Evolutionary conservation across 1,139 yeast species (phyloP).

Genomic region (Candida frijolesensis): DNA sequence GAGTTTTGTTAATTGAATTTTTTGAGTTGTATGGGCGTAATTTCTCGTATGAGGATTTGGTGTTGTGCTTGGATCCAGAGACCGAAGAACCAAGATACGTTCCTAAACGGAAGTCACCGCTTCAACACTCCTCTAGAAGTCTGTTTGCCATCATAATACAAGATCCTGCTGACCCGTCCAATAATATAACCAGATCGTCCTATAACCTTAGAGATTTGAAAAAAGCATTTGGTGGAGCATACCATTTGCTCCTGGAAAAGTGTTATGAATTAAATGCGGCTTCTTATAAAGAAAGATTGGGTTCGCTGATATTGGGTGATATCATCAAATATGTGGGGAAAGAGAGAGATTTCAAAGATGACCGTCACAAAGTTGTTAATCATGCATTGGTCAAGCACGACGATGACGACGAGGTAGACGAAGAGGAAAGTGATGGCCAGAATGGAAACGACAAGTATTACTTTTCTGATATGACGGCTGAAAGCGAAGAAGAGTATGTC

Average conservation of each 20-base stretch:
- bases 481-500: slow-evolving; percentile 30
- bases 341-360: slow-evolving; percentile 79
- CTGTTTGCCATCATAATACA: slow-evolving; percentile 77
- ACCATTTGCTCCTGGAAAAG: slow-evolving; percentile 71
- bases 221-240: slow-evolving; percentile 91
- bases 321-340: slow-evolving; percentile 77
- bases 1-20: slow-evolving; percentile 86
- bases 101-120: slow-evolving; percentile 56
- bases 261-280: slow-evolving; percentile 64
- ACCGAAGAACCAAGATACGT: slow-evolving; percentile 55
- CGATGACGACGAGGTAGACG: slow-evolving; percentile 20
- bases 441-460: slow-evolving; percentile 35
- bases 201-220: slow-evolving; percentile 80
- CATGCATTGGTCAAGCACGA: slow-evolving; percentile 51
- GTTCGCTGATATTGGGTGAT: slow-evolving; percentile 78
- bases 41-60: slow-evolving; percentile 83
- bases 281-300: slow-evolving; percentile 66
- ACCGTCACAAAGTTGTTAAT: slow-evolving; percentile 63
- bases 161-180: slow-evolving; percentile 83
- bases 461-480: slow-evolving; percentile 47
- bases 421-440: slow-evolving; percentile 33
- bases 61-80: slow-evolving; percentile 59
- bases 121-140: slow-evolving; percentile 54
- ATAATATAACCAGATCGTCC: slow-evolving; percentile 86
- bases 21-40: slow-evolving; percentile 94